A percentile compares a stretch with the other conserved stretches of the same genome.
Evolutionary conservation across 1,139 yeast species (phyloP).

Genomic region (Scheffersomyces lignicola): DNA sequence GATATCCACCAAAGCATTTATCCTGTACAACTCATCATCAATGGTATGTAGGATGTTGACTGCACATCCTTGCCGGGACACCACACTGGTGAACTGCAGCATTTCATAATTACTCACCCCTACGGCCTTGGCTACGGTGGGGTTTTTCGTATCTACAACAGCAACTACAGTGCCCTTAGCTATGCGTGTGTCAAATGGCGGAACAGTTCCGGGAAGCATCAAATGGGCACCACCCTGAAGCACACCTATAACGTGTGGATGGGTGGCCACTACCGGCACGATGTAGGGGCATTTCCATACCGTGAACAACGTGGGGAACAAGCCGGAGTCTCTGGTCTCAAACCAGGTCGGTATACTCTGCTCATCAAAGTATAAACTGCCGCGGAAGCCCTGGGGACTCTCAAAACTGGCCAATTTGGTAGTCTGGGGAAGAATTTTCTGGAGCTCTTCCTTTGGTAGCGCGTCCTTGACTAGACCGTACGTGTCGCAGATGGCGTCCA

Average conservation of each 20-base stretch:
- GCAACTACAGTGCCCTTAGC: conserved; percentile 65
- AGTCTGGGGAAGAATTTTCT: conserved; percentile 54
- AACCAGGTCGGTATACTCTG: conserved; percentile 74
- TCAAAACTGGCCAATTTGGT: conserved; percentile 69
- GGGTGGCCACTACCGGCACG: conserved; percentile 69
- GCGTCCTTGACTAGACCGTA: conserved; percentile 46
- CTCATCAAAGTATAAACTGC: conserved; percentile 65
- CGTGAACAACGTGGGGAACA: conserved; percentile 73
- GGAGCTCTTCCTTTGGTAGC: conserved; percentile 47
- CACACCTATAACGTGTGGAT: conserved; percentile 64
- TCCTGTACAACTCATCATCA: conserved; percentile 52
- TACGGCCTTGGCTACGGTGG: conserved; percentile 70
- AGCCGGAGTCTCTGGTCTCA: conserved; percentile 51
- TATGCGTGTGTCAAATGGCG: conserved; percentile 62
- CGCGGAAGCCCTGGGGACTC: conserved; percentile 54
- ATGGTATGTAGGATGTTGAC: conserved; percentile 57
- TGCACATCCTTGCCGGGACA: conserved; percentile 66
- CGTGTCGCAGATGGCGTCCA: conserved; percentile 44
- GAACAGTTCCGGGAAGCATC: conserved; percentile 88
- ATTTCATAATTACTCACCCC: conserved; percentile 66
- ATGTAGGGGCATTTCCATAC: conserved; percentile 69
- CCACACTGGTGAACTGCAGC: conserved; percentile 38
- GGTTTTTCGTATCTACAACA: conserved; percentile 59
- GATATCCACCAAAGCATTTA: conserved; percentile 47
- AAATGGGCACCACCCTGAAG: conserved; percentile 80